phyloP scores from a whole-genome alignment of 2,329 filamentous ascomycete species.

The Malbranchea zuffiana region DNA sequence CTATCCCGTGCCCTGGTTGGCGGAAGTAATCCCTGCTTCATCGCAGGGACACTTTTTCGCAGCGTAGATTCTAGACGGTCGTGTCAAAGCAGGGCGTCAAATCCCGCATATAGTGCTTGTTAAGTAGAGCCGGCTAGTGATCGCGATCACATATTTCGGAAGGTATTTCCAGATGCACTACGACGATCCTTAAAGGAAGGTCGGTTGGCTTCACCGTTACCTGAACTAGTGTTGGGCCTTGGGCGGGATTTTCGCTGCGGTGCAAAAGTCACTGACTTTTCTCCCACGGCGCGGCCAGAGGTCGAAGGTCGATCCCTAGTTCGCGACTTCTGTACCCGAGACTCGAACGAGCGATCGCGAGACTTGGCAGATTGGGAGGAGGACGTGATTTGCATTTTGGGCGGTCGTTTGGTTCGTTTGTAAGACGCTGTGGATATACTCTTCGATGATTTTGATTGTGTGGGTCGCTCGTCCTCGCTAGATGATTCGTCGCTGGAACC shows the following conservation, averaged over 20 bases:
- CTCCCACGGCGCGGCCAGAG: slow-evolving; percentile 32
- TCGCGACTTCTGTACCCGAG: slow-evolving; percentile 40
- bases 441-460: slow-evolving; percentile 24
- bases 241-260: slow-evolving; percentile 36
- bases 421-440: slow-evolving; percentile 47
- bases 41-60: too few species aligned
- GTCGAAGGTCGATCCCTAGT: slow-evolving; percentile 26
- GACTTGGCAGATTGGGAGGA: slow-evolving; percentile 34
- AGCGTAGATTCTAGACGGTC: too few species aligned
- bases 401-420: slow-evolving; percentile 40
- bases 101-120: too few species aligned
- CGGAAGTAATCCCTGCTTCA: too few species aligned
- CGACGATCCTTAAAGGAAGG: slow-evolving; percentile 35
- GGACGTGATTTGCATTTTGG: slow-evolving; percentile 49
- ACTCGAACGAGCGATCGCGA: slow-evolving; percentile 48
- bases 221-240: slow-evolving; percentile 14
- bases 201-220: slow-evolving; percentile 19
- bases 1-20: too few species aligned
- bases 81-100: too few species aligned
- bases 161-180: slow-evolving; percentile 41
- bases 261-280: slow-evolving; percentile 51
- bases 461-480: slow-evolving; percentile 22
- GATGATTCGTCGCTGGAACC: slow-evolving; percentile 31
- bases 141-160: slow-evolving; percentile 34
- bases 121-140: not conserved